phyloP scores from a whole-genome alignment of 2,329 filamentous ascomycete genomes.

The Rhexocercosporidium sp. region DNA sequence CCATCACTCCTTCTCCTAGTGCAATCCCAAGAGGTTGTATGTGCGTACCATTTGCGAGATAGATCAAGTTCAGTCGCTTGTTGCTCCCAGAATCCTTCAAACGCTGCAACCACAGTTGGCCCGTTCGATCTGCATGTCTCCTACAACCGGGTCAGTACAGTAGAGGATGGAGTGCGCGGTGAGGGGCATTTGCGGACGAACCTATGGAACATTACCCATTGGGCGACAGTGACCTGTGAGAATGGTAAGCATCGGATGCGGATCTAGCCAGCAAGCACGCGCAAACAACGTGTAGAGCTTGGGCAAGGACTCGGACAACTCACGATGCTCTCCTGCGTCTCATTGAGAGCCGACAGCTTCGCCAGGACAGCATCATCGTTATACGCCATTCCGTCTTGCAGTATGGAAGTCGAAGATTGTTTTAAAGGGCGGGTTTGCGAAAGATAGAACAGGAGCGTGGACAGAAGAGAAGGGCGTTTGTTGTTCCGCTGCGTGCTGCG shows the following conservation, averaged over 20 bases:
- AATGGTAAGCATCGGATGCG: conserved; percentile 12
- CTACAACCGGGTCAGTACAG: conserved; percentile 54
- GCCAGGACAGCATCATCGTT: conserved; percentile 94
- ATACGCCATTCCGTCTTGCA: conserved; percentile 77
- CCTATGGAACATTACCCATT: conserved; percentile 99
- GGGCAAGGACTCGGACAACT: conserved; percentile 15
- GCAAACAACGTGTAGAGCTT: not conserved
- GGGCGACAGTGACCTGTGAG: conserved; percentile 77
- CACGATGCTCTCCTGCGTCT: conserved; percentile 93
- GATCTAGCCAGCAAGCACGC: not conserved
- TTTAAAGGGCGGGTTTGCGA: not conserved
- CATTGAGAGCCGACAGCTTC: conserved; percentile 93
- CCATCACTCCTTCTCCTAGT: not conserved
- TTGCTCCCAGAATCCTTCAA: conserved; percentile 85
- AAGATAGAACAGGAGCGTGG: not conserved
- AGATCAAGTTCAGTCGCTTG: conserved; percentile 89
- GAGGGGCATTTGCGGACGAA: conserved; percentile 63
- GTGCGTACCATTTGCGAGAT: conserved; percentile 88
- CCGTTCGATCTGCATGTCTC: conserved; percentile 89
- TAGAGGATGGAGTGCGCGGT: not conserved
- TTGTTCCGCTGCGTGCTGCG: conserved; percentile 5
- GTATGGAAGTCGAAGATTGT: not conserved
- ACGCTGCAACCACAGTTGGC: conserved; percentile 88
- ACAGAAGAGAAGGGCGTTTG: not conserved
- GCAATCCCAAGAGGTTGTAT: not conserved